Evolutionary conservation across 1,139 yeast genomes (phyloP).

Genomic region (Scheffersomyces illinoinensis): DNA sequence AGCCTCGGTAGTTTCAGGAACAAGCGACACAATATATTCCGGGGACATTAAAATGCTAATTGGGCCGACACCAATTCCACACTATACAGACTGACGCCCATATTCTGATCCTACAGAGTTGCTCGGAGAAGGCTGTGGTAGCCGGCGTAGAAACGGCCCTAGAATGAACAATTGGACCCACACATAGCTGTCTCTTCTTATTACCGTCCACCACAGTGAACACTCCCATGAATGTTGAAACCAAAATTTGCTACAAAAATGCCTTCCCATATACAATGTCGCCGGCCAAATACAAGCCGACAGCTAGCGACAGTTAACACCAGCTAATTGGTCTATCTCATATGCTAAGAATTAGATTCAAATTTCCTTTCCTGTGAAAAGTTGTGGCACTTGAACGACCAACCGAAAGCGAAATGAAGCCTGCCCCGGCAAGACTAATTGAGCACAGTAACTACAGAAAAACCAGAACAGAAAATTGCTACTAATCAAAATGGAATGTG

Average conservation of each 20-base stretch:
- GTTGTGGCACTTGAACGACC: background rate
- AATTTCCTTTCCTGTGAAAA: background rate
- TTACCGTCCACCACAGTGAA: background rate
- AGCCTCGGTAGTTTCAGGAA: background rate
- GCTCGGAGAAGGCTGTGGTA: background rate
- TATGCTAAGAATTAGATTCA: background rate
- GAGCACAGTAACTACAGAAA: background rate
- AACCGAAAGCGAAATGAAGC: background rate
- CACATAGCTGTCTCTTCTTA: too few relatives aligned
- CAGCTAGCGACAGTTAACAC: background rate
- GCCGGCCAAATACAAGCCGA: background rate
- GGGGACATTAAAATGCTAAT: background rate
- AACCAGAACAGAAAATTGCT: background rate
- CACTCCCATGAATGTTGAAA: background rate
- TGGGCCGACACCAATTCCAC: background rate
- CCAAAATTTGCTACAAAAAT: background rate
- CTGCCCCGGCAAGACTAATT: background rate
- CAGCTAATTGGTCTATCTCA: background rate
- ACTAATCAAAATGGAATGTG: background rate
- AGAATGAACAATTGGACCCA: too few relatives aligned
- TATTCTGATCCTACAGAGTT: background rate
- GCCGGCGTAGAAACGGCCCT: background rate
- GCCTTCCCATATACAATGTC: background rate
- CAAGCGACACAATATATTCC: background rate
- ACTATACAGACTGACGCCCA: background rate